Evolutionary conservation across 2,329 filamentous ascomycete genomes (phyloP).

Genomic region (Ceratocystis harringtonii): DNA sequence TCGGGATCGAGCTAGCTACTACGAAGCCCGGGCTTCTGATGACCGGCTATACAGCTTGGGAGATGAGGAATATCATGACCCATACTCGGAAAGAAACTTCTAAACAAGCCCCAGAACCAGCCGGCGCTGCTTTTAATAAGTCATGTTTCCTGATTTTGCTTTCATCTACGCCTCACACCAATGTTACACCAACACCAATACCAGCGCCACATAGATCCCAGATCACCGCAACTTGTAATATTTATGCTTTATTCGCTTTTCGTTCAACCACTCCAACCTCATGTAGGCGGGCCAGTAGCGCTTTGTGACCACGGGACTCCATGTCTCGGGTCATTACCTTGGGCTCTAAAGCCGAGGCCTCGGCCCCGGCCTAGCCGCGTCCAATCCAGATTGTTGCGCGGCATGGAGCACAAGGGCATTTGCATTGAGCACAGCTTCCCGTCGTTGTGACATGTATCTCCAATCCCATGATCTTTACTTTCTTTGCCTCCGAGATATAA

Average conservation of each 20-base stretch:
- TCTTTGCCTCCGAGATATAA: background rate
- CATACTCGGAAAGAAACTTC: slow-evolving; percentile 11
- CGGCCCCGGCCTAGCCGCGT: background rate
- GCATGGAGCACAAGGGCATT: background rate
- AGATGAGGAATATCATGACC: slow-evolving; percentile 11
- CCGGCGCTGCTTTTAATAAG: background rate
- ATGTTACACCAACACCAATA: background rate
- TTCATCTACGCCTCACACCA: background rate
- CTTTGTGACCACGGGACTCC: background rate
- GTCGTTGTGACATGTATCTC: background rate
- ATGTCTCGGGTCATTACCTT: background rate
- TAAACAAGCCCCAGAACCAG: background rate
- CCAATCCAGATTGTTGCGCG: background rate
- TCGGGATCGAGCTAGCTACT: slow-evolving; percentile 10
- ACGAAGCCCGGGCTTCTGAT: slow-evolving; percentile 13
- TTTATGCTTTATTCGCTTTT: background rate
- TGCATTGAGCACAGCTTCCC: background rate
- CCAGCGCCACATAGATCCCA: background rate
- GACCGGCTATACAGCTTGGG: slow-evolving; percentile 8
- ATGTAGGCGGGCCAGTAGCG: background rate
- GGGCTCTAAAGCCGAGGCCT: background rate
- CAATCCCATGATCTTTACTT: background rate
- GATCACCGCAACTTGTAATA: background rate
- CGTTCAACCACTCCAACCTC: background rate
- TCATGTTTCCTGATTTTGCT: background rate